phyloP scores from a whole-genome alignment of 441 rosid genomes.

The California macrophylla region DNA sequence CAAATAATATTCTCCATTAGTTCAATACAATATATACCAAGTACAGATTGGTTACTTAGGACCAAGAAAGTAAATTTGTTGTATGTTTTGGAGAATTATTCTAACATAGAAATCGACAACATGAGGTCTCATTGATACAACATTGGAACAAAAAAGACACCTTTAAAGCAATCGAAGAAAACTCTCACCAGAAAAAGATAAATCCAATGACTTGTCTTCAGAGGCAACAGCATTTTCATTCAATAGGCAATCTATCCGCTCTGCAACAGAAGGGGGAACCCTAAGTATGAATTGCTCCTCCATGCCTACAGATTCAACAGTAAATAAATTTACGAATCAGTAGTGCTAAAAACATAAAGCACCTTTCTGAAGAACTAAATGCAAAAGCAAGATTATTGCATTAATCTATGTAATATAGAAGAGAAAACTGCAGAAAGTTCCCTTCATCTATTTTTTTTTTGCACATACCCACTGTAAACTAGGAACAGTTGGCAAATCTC shows the following conservation, averaged over 20 bases:
- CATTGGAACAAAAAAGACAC: neutral
- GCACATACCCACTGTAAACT: too few relatives aligned
- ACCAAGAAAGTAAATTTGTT: neutral
- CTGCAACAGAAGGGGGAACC: conserved; percentile 87
- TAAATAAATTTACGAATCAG: neutral
- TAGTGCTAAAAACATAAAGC: neutral
- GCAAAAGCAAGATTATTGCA: neutral
- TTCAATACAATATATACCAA: neutral
- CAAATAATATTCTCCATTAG: neutral
- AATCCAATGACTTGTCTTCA: conserved; percentile 67
- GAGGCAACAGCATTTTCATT: conserved; percentile 51
- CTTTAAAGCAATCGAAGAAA: neutral
- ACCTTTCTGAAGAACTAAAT: neutral
- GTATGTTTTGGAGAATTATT: neutral
- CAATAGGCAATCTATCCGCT: conserved; percentile 57
- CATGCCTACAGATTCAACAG: conserved; percentile 34
- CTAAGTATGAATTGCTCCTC: conserved; percentile 88
- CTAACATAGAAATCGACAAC: neutral
- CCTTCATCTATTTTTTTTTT: too few relatives aligned
- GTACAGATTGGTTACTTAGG: neutral
- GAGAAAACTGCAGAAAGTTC: too few relatives aligned
- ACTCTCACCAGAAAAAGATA: conserved; percentile 58
- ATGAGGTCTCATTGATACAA: neutral
- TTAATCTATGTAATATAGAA: too few relatives aligned
- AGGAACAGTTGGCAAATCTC: too few relatives aligned